Evolutionary conservation across 2,329 filamentous ascomycete species (phyloP).

Genomic region (Penicillium sp.): DNA sequence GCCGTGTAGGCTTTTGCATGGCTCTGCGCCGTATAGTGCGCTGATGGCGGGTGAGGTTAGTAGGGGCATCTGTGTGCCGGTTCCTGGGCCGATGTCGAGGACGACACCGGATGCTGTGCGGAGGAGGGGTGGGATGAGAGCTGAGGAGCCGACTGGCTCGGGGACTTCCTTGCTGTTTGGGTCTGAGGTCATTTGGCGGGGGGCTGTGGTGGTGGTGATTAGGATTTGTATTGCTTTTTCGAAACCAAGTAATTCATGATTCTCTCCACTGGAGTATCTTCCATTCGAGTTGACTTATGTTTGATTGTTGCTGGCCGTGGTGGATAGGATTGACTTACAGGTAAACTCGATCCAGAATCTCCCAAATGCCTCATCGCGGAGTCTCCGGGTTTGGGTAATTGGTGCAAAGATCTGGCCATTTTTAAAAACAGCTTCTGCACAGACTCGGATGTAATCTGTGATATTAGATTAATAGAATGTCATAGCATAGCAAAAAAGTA

Average conservation of each 20-base stretch:
- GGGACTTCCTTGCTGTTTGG: conserved; percentile 11
- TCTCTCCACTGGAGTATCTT: no score
- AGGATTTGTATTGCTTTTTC: not conserved
- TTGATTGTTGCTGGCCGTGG: not conserved
- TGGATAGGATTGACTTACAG: conserved; percentile 24
- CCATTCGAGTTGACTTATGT: no score
- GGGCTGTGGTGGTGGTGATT: conserved; percentile 4
- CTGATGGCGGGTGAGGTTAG: conserved; percentile 47
- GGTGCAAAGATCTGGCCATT: conserved; percentile 38
- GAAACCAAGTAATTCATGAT: no score
- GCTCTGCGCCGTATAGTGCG: conserved; percentile 56
- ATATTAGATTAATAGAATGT: conserved; percentile 12
- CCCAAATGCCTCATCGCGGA: conserved; percentile 43
- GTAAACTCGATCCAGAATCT: conserved; percentile 44
- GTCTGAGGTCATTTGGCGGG: conserved; percentile 14
- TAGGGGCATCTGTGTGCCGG: conserved; percentile 50
- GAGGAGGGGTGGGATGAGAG: conserved; percentile 44
- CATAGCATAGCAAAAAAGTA: not conserved
- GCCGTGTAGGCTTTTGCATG: conserved; percentile 49
- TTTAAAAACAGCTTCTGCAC: conserved; percentile 34
- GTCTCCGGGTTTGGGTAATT: conserved; percentile 28
- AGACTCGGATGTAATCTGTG: conserved; percentile 35
- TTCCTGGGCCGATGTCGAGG: conserved; percentile 54
- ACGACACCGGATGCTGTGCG: conserved; percentile 44
- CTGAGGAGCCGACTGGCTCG: conserved; percentile 29